Base-by-base conservation (phyloP, 768 basidiomycete genomes). In the Harrya chromipes region DNA sequence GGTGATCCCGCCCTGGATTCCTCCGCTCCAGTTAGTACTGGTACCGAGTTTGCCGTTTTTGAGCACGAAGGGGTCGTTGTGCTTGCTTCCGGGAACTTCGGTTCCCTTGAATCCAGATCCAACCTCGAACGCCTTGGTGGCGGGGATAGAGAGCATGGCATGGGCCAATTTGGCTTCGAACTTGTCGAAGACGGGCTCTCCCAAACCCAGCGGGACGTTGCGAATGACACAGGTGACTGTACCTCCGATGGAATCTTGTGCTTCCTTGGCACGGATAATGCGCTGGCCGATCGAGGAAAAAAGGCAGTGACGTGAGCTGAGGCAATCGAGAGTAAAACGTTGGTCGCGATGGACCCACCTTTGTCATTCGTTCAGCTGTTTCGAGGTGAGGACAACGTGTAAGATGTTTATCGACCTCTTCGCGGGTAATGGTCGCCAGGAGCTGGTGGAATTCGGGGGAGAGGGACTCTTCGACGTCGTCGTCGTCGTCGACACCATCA, bases 121-220 rank as follows among this genome's bases (percentile, higher is more conserved):
- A 56, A 98, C 85, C 72, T 99, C 97, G 69, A 99, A 98, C 6
- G 84, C 93, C 65, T 99, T 99, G 47, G 97, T 98, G 16, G 97
- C 95, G 23, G 97, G 97, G 63, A 99, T 97, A 47, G 94, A 97
- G 45, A 99, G 81, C 95, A 99, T 98, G 8, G 97, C 97, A 66
- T 98, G 97, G 12, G 82, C 95, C 52, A 99, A 84, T 54, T 81
- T 81, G 17, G 97, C 97, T 70, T 97, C 95, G 68, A 98, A 87
- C 71, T 98, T 98, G 80, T 99, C 94, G 70, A 99, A 98, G 43
- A 91, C 88, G 46, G 97, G 97, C 69, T 98, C 97, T 43, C 97
- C 97, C 24, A 98, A 82, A 8, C 97, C 97, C 17, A 85, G 72
- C 40, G 97, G 97, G 2, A 87, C 83, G 48, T 85, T 84, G 38